Evolutionary conservation across 2,329 filamentous ascomycete genomes (phyloP), one percentile per base, ranked within the genome.

Genomic region (Diaporthe longicolla): DNA sequence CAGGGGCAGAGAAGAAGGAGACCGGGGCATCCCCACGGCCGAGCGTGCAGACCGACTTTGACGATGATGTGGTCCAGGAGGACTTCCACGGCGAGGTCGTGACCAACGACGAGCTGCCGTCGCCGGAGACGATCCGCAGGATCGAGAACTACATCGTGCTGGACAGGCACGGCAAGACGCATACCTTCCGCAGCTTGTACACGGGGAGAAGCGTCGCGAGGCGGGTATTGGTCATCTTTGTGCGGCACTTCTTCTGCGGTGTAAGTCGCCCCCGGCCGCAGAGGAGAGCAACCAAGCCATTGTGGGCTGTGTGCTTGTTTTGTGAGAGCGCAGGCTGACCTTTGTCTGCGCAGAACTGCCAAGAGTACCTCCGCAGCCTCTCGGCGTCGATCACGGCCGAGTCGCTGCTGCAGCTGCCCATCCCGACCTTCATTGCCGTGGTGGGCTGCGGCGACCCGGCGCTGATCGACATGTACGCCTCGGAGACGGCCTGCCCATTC

Each of bases 231-330:
- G 83, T 95, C 55, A 90, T 95, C 77, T 95, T 95, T 80, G 87
- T 95, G 73, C 89, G 93, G 58, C 93, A 95, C 83, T 95, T 95
- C 83, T 95, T 94, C 86, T 95, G 93, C 80, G 93, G 93, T 48
- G 93, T 94, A 87, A 82, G 92, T 87, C 26, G 15, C 21, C 43
- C 26, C n/a, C 24, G 40, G n/a, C 17, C 52, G 21, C 43, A 32
- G 52, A 19, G 24, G 29, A 13, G 35, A 70, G 26, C 50, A 9
- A 19, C 19, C 37, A 17, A n/a, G 10, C 29, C 32, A 32, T 45
- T 19, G 29, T 9, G 29, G 29, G 29, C 19, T 2, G 29, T 19
- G 7, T 21, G 26, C 35, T 35, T 21, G 40, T 24, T 48, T 11
- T 35, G 68, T 21, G 29, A 21, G 26, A 21, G 6, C 15, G 19